These are phyloP conservation scores for Hypoxylon rubiginosum DNA, from an alignment of 2,329 filamentous ascomycete genomes.

Conservation along the genomic window DNA sequence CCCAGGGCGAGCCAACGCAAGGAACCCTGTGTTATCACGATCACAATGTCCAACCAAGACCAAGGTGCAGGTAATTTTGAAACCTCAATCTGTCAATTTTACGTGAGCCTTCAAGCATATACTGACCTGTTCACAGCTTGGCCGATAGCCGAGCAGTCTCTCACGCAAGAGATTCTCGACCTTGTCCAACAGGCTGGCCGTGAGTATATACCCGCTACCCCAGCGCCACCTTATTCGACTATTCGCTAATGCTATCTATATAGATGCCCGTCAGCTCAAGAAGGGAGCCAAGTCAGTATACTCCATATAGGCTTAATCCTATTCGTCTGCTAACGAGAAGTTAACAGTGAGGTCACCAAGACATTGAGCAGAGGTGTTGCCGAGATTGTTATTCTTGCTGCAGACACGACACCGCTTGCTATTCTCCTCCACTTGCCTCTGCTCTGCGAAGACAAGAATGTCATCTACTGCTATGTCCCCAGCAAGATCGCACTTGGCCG, in stretches of 20 bases:
- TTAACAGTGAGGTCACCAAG: constrained; percentile 76
- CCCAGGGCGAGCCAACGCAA: constrained; percentile 72
- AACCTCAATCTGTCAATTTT: background rate
- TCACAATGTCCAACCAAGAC: constrained; percentile 50
- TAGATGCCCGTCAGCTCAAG: constrained; percentile 76
- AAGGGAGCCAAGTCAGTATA: constrained; percentile 79
- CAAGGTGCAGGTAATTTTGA: constrained; percentile 43
- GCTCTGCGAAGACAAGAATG: constrained; percentile 84
- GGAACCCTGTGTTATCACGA: constrained; percentile 65
- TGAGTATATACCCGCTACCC: constrained; percentile 44
- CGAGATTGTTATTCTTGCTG: constrained; percentile 90
- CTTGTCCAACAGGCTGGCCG: constrained; percentile 78
- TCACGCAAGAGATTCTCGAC: constrained; percentile 86
- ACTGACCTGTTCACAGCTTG: constrained; percentile 65
- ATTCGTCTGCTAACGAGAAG: background rate
- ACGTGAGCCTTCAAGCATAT: constrained; percentile 1
- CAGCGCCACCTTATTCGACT: background rate
- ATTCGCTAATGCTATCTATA: constrained; percentile 19
- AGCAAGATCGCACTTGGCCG: constrained; percentile 84
- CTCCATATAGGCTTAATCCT: background rate
- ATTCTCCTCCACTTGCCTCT: constrained; percentile 92
- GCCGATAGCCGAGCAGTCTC: constrained; percentile 78
- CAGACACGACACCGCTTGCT: constrained; percentile 87
- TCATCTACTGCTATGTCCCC: constrained; percentile 64
- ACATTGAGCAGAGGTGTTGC: constrained; percentile 90